These are phyloP conservation scores for Casuarina cunninghamiana DNA, from an alignment of 306 rosid species.

Conservation along the genomic window DNA sequence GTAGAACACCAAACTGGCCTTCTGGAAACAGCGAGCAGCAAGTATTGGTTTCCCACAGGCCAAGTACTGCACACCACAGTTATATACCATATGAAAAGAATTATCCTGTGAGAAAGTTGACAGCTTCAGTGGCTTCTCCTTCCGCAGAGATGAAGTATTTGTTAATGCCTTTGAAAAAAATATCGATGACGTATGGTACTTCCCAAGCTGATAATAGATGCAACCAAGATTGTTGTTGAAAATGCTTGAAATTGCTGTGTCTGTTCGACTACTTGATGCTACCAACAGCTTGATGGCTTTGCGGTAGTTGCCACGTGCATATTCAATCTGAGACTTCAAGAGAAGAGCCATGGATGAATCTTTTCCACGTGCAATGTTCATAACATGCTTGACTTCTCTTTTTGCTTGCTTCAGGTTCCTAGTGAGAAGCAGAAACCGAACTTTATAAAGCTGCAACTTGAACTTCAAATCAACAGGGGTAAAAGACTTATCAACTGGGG, in stretches of 20 bases:
- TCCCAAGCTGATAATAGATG: constrained; percentile 94
- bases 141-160: constrained; percentile 67
- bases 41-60: constrained; percentile 86
- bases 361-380: constrained; percentile 89
- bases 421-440: constrained; percentile 80
- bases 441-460: constrained; percentile 91
- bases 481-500: constrained; percentile 56
- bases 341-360: constrained; percentile 94
- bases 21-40: constrained; percentile 92
- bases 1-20: constrained; percentile 80
- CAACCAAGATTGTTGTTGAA: constrained; percentile 95
- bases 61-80: constrained; percentile 91
- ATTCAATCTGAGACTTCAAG: constrained; percentile 94
- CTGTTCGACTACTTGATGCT: constrained; percentile 83
- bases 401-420: constrained; percentile 93
- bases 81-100: constrained; percentile 74
- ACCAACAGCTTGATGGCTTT: constrained; percentile 93
- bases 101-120: constrained; percentile 79
- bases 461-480: constrained; percentile 84
- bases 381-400: constrained; percentile 91
- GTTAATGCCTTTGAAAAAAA: constrained; percentile 89
- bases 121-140: constrained; percentile 73
- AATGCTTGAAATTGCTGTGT: constrained; percentile 66
- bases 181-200: constrained; percentile 75
- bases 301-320: constrained; percentile 93